A percentile compares a stretch with the other conserved stretches of the same genome.
Evolutionary conservation across 2,329 filamentous ascomycete genomes (phyloP).

Genomic region (Rhynchosporium graminicola): DNA sequence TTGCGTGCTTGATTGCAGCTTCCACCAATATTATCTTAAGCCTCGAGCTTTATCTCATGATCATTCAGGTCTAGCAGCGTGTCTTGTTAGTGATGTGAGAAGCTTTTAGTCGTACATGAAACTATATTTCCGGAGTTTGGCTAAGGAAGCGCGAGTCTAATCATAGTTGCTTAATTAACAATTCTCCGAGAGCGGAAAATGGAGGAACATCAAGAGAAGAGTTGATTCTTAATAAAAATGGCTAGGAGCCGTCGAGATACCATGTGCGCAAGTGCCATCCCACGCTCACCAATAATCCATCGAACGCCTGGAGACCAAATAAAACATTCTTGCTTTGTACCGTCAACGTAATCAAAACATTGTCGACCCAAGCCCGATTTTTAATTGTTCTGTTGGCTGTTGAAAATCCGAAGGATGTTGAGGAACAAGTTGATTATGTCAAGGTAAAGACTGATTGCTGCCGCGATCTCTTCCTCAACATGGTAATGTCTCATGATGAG

Average conservation of each 20-base stretch:
- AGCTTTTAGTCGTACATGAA: too few relatives aligned
- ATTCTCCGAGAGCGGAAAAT: too few relatives aligned
- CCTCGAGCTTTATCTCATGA: too few relatives aligned
- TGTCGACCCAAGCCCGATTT: neutral
- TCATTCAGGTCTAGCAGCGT: too few relatives aligned
- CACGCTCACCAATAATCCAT: neutral
- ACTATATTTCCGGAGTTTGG: too few relatives aligned
- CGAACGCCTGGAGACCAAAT: neutral
- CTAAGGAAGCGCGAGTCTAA: too few relatives aligned
- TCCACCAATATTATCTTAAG: too few relatives aligned
- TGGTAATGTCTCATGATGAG: slow-evolving; percentile 94
- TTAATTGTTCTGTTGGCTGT: slow-evolving; percentile 93
- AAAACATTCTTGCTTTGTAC: neutral
- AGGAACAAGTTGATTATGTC: slow-evolving; percentile 98
- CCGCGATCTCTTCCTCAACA: slow-evolving; percentile 96
- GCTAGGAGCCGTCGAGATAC: neutral
- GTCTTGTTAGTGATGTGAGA: too few relatives aligned
- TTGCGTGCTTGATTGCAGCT: too few relatives aligned
- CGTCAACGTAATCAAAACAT: neutral
- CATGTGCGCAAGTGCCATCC: neutral
- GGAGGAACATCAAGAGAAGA: too few relatives aligned
- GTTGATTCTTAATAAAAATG: neutral
- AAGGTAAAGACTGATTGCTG: slow-evolving; percentile 90
- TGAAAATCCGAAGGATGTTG: slow-evolving; percentile 91
- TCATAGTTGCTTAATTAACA: too few relatives aligned